Percentiles rank a stretch among this genome's conserved stretches.
Conservation (phyloP, 345 rosid genomes). For the Populus euphratica region DNA sequence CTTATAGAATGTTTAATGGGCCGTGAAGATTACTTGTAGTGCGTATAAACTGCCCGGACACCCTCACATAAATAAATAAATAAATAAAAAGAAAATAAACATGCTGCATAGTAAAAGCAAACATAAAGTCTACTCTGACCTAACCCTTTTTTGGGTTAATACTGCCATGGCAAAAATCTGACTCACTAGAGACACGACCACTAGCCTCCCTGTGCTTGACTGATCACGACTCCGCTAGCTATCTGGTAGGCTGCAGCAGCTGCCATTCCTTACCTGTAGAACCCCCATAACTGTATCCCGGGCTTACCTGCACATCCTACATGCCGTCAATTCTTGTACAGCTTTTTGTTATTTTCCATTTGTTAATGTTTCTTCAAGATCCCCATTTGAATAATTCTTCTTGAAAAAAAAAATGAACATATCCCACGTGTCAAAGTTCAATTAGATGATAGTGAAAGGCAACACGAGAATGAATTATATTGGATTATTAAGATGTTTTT, state of each 20-base stretch:
- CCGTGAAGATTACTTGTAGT: too few relatives aligned
- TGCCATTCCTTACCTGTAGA: not conserved
- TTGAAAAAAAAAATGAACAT: too few relatives aligned
- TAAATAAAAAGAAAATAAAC: too few relatives aligned
- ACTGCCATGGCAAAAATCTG: not conserved
- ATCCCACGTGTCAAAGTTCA: not conserved
- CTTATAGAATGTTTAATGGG: too few relatives aligned
- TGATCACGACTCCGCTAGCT: not conserved
- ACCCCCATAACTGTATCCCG: not conserved
- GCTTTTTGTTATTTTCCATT: not conserved
- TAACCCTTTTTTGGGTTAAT: not conserved
- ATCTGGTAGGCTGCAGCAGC: not conserved
- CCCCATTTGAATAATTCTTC: not conserved
- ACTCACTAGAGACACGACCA: not conserved
- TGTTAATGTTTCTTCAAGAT: not conserved
- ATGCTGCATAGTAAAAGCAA: too few relatives aligned
- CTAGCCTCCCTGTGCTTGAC: not conserved
- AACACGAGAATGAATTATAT: not conserved
- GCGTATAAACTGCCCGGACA: too few relatives aligned
- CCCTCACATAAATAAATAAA: too few relatives aligned
- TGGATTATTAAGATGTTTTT: not conserved
- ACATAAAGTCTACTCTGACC: too few relatives aligned
- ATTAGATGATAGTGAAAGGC: not conserved
- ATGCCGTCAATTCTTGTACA: not conserved
- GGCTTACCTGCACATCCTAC: too few relatives aligned